Conservation (phyloP, 148 eudicot species). For the Arbutus unedo region DNA sequence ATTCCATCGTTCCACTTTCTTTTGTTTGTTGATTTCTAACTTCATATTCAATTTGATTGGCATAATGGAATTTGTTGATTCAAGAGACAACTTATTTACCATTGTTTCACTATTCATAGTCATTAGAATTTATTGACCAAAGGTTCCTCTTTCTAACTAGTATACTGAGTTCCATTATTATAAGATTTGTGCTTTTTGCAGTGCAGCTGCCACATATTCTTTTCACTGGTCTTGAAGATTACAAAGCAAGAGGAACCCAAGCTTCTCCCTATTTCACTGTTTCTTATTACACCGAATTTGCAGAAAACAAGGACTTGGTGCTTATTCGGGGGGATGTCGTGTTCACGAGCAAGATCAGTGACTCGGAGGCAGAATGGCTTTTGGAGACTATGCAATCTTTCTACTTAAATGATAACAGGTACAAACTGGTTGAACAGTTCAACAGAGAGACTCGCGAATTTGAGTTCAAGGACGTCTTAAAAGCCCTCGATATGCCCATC, state of each 20-base stretch:
- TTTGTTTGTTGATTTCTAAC: neutral
- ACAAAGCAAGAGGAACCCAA: conserved; percentile 90
- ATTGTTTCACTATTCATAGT: neutral
- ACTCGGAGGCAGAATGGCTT: conserved; percentile 78
- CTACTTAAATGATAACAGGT: conserved; percentile 73
- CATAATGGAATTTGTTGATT: neutral
- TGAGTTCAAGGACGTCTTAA: conserved; percentile 84
- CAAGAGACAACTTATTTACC: neutral
- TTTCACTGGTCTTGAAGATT: conserved; percentile 94
- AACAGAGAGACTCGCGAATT: conserved; percentile 78
- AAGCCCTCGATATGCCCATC: conserved; percentile 72
- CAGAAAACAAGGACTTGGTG: conserved; percentile 70
- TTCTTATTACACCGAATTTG: conserved; percentile 78
- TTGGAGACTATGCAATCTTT: conserved; percentile 82
- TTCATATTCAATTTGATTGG: neutral
- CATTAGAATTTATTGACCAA: no score
- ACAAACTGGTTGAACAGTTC: conserved; percentile 79
- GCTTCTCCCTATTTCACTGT: conserved; percentile 82
- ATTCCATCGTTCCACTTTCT: neutral
- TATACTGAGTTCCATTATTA: no score
- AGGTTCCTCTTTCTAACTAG: no score
- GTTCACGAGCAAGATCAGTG: conserved; percentile 76
- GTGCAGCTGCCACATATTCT: conserved; percentile 79
- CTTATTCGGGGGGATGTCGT: conserved; percentile 71
- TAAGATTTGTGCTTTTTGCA: conserved; percentile 25